Conservation (phyloP, 179 eudicot genomes). For the Camellia oleifera region DNA sequence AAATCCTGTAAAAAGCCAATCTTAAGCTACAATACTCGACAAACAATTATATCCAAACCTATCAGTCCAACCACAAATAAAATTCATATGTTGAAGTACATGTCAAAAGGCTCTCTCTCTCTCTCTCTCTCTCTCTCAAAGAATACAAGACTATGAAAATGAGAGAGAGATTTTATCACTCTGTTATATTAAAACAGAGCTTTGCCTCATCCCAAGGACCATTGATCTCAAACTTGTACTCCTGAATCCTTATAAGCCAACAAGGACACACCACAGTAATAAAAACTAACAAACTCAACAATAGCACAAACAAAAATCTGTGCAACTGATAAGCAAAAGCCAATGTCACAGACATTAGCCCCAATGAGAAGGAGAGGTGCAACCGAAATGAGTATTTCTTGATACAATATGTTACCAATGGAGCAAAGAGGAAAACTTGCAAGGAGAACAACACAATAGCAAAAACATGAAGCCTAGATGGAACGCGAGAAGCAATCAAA, state of each 20-base stretch:
- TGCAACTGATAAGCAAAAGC: constrained; percentile 51
- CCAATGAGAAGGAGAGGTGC: constrained; percentile 64
- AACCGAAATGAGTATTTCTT: constrained; percentile 70
- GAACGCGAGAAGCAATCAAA: constrained; percentile 88
- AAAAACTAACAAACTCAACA: constrained; percentile 59
- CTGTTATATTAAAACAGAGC: too few relatives aligned
- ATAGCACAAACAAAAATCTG: constrained; percentile 51
- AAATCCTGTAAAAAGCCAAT: too few relatives aligned
- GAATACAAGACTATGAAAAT: too few relatives aligned
- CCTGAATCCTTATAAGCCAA: constrained; percentile 68
- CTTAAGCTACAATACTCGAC: too few relatives aligned
- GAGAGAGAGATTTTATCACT: too few relatives aligned
- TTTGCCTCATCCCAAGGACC: too few relatives aligned
- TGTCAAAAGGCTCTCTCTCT: too few relatives aligned
- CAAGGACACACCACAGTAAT: constrained; percentile 80
- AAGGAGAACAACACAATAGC: constrained; percentile 77
- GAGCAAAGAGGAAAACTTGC: constrained; percentile 90
- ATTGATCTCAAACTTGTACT: too few relatives aligned
- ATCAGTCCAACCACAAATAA: too few relatives aligned
- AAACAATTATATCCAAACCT: too few relatives aligned
- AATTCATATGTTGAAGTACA: too few relatives aligned
- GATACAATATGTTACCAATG: constrained; percentile 66
- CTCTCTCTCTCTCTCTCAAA: too few relatives aligned
- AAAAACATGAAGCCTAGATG: constrained; percentile 83
- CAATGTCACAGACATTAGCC: constrained; percentile 55